Percentiles rank a stretch among this genome's conserved stretches.
Evolutionary conservation across 345 rosid species (phyloP).

Genomic region (Populus tremula): DNA sequence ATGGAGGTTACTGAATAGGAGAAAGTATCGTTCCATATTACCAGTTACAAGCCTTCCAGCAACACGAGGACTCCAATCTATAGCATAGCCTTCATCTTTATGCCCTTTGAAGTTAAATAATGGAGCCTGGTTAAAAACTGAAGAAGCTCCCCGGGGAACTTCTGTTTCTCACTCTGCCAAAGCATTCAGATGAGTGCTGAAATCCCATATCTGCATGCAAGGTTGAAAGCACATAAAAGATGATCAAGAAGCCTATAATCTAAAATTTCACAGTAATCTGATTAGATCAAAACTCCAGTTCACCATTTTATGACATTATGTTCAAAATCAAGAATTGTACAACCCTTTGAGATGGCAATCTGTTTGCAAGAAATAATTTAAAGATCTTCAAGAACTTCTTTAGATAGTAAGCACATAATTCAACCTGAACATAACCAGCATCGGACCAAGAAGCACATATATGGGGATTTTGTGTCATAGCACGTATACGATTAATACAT

Average conservation of each 20-base stretch:
- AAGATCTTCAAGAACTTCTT: background rate
- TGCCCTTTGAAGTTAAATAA: conserved; percentile 71
- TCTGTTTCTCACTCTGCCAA: conserved; percentile 68
- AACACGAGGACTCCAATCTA: conserved; percentile 89
- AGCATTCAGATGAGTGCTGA: conserved; percentile 75
- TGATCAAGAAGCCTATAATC: background rate
- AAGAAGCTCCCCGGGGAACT: conserved; percentile 45
- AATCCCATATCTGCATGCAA: conserved; percentile 75
- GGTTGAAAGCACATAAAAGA: background rate
- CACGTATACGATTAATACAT: conserved; percentile 81
- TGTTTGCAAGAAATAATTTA: background rate
- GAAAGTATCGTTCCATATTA: conserved; percentile 18
- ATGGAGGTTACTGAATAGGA: background rate
- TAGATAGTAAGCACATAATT: background rate
- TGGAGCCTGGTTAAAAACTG: conserved; percentile 78
- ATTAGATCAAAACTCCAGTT: background rate
- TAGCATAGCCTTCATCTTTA: conserved; percentile 89
- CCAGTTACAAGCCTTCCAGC: conserved; percentile 88
- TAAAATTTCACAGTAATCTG: background rate
- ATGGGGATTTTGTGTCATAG: conserved; percentile 85
- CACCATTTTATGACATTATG: background rate
- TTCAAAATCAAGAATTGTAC: background rate
- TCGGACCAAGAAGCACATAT: conserved; percentile 95
- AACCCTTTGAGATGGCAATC: background rate
- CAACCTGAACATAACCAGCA: conserved; percentile 86